phyloP scores from a whole-genome alignment of 2,329 filamentous ascomycete species.

The Ophiostoma novo-ulmi region DNA sequence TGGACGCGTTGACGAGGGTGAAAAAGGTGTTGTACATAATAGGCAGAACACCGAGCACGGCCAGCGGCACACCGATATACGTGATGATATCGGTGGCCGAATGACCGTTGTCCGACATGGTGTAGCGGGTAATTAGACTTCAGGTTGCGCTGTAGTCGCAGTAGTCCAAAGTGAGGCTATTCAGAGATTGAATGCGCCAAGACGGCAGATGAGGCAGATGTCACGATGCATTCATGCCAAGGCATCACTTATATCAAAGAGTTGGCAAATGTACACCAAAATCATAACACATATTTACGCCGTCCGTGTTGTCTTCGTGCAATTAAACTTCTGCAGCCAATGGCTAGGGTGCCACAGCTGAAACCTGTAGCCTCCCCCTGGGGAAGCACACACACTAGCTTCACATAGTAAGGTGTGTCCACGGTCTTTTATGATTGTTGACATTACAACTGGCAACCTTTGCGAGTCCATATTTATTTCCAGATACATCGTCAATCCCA shows the following conservation, averaged over 20 bases:
- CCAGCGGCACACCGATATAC: slow-evolving; percentile 36
- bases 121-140: not conserved
- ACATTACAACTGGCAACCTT: not conserved
- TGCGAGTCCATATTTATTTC: not conserved
- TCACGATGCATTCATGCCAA: not conserved
- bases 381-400: not conserved
- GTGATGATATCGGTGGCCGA: slow-evolving; percentile 35
- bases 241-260: not conserved
- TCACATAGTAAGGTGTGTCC: not conserved
- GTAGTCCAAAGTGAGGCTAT: not conserved
- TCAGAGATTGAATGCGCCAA: not conserved
- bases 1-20: slow-evolving; percentile 55
- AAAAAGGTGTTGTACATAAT: slow-evolving; percentile 62
- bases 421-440: not conserved
- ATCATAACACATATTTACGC: not conserved
- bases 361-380: not conserved
- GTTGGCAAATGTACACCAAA: not conserved
- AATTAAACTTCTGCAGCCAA: slow-evolving; percentile 11
- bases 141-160: not conserved
- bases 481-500: no score
- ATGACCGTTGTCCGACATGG: slow-evolving; percentile 26
- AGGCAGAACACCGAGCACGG: slow-evolving; percentile 47
- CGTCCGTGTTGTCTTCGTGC: not conserved
- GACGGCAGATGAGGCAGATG: not conserved
- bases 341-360: not conserved